Conservation (phyloP, 108 stramenopile species). For the Cyclotella atomus region DNA sequence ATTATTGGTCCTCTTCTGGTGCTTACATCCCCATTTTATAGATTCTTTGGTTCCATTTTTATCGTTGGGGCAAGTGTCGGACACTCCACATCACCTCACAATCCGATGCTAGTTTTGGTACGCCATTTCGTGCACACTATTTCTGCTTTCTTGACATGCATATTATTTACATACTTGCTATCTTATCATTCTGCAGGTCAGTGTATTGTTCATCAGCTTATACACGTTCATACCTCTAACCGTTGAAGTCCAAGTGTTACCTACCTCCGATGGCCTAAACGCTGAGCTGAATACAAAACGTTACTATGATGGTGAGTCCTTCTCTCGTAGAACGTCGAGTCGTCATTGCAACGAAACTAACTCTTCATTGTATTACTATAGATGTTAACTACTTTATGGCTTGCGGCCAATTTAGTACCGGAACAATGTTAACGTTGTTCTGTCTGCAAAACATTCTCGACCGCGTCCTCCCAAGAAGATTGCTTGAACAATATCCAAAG, state of each 20-base stretch:
- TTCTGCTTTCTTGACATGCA: not conserved
- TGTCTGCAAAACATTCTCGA: constrained; percentile 21
- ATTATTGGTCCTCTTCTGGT: not conserved
- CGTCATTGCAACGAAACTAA: not conserved
- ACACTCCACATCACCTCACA: constrained; percentile 11
- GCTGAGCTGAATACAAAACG: not conserved
- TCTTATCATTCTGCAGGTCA: not conserved
- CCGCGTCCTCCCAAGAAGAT: not conserved
- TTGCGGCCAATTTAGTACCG: not conserved
- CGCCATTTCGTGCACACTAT: no score
- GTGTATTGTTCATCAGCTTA: constrained; percentile 1
- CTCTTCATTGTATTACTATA: not conserved
- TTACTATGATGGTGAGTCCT: not conserved
- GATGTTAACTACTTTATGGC: constrained; percentile 1
- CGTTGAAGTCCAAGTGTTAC: not conserved
- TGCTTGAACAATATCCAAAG: not conserved
- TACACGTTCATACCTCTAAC: constrained; percentile 14
- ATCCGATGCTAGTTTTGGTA: constrained; percentile 2
- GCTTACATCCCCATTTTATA: not conserved
- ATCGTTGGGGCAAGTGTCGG: constrained; percentile 14
- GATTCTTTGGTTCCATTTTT: constrained; percentile 8
- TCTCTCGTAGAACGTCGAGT: not conserved
- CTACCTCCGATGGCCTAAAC: not conserved
- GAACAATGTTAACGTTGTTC: constrained; percentile 12
- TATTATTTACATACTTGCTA: no score